Conservation (phyloP, 2,329 filamentous ascomycete species). For the Alternaria hordeiaustralica region DNA sequence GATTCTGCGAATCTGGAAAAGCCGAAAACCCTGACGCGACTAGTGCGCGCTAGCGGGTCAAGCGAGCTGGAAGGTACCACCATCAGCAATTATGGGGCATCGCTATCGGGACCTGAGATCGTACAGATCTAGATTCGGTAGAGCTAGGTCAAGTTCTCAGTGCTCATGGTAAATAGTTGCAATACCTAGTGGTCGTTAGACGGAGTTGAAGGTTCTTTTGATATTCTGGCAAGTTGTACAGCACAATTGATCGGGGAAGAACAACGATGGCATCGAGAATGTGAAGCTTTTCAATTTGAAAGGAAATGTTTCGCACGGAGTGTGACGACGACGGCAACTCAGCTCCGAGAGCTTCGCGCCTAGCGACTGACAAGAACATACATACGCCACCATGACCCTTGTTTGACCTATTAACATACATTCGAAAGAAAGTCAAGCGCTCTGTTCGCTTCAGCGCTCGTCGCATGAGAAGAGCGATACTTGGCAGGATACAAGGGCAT, state of each 20-base stretch:
- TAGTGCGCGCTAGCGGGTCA: constrained; percentile 30
- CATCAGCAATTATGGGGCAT: constrained; percentile 1
- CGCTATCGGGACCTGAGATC: not conserved
- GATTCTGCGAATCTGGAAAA: constrained; percentile 23
- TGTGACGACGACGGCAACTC: not conserved
- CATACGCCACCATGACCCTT: not conserved
- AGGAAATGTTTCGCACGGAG: not conserved
- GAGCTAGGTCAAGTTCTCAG: not conserved
- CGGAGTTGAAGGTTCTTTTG: not conserved
- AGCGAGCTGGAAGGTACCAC: constrained; percentile 19
- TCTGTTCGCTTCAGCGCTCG: too few species aligned
- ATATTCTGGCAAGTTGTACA: not conserved
- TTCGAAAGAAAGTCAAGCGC: not conserved
- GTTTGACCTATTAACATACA: not conserved
- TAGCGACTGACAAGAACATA: not conserved
- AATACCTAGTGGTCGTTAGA: not conserved
- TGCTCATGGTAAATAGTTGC: not conserved
- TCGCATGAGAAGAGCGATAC: not conserved
- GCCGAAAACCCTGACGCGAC: constrained; percentile 19
- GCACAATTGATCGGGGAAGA: not conserved
- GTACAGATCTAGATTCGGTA: not conserved
- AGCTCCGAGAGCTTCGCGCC: not conserved
- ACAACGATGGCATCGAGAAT: not conserved
- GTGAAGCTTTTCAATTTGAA: not conserved
- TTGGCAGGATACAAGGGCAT: not conserved